Base-by-base conservation (phyloP, 2,329 filamentous ascomycete genomes). In the Aphanoascus verrucosus region DNA sequence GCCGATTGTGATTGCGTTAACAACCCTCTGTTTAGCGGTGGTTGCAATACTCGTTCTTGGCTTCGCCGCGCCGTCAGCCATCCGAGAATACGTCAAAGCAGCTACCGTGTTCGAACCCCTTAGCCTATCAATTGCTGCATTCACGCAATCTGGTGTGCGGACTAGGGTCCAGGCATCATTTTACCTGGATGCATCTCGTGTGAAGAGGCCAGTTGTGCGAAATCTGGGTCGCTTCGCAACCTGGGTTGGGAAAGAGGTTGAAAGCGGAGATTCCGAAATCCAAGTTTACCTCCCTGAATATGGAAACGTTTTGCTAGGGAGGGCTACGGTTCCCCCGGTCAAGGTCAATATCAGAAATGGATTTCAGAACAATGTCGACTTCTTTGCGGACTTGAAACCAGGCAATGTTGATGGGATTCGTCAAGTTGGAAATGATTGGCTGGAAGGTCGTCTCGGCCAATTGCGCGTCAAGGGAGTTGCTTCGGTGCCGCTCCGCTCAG, bases 81-180 rank as follows among this genome's bases (percentile, higher is more conserved):
- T 94, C 9, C 82, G 94, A 69, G 80, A 88, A 65, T 98, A 98
- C 69, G 87, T 86, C 47, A 85, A 91, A 69, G 77, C 90, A 67
- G 88, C 90, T 2, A 77, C 84, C 20, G 82, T 91, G 15, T 80
- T 98, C 59, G 82, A 90, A 64, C 88, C 93, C 1, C 89, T 85
- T 5, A 86, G 84, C 60, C 71, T 98, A 17, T 88, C 89, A 1
- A 82, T 98, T 56, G 86, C 93, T 63, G 88, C 85, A 1, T 85
- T 96, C 59, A 96, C 88, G 0, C 65, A 81, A 6, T 77, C 83
- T 55, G 91, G 93, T 11, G 80, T 96, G 7, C 81, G 79, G 57
- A 85, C 88, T 32, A 83, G 88, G 58, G 77, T 98, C 45, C 84
- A 90, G 63, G 91, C 86, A 17, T 84, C 86, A 52, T 88, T 97